These are phyloP conservation scores for Penicillium silybi DNA, from an alignment of 495 filamentous ascomycete species.

Conservation along the genomic window DNA sequence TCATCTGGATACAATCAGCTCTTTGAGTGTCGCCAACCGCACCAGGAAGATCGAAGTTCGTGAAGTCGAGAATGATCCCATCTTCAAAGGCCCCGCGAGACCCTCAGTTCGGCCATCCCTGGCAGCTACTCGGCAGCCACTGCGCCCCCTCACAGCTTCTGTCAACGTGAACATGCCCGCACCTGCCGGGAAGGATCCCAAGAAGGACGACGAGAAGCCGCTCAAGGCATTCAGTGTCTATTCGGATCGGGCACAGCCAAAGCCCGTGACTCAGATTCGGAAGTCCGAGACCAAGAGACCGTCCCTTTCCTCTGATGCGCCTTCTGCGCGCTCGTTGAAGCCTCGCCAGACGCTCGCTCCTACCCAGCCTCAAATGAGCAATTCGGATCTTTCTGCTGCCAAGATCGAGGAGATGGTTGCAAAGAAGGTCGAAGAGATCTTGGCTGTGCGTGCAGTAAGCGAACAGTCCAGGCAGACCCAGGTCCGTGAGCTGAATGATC, in stretches of 20 bases:
- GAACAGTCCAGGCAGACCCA: slow-evolving; percentile 47
- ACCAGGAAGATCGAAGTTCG: slow-evolving; percentile 96
- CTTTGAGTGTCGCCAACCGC: slow-evolving; percentile 89
- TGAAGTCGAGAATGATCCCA: slow-evolving; percentile 88
- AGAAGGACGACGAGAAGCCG: slow-evolving; percentile 60
- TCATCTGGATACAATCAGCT: slow-evolving; percentile 90
- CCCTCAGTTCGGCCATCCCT: slow-evolving; percentile 40
- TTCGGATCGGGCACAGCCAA: slow-evolving; percentile 59
- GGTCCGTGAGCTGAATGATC: slow-evolving; percentile 61
- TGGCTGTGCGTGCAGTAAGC: slow-evolving; percentile 62
- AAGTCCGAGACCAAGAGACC: slow-evolving; percentile 37
- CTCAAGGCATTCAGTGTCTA: slow-evolving; percentile 80
- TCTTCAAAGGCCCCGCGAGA: slow-evolving; percentile 69
- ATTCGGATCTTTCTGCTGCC: slow-evolving; percentile 60
- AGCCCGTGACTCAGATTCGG: slow-evolving; percentile 34
- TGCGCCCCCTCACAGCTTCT: slow-evolving; percentile 63
- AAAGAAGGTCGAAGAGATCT: slow-evolving; percentile 81
- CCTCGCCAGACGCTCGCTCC: slow-evolving; percentile 27
- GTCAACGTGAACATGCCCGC: slow-evolving; percentile 56
- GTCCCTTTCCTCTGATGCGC: slow-evolving; percentile 38
- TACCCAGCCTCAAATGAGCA: slow-evolving; percentile 20
- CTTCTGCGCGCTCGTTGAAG: slow-evolving; percentile 26
- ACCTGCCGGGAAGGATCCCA: slow-evolving; percentile 44
- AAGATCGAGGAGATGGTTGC: slow-evolving; percentile 88
- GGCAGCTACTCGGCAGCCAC: slow-evolving; percentile 62